phyloP scores from a whole-genome alignment of 305 asterid genomes.

The Euphrasia arctica region DNA sequence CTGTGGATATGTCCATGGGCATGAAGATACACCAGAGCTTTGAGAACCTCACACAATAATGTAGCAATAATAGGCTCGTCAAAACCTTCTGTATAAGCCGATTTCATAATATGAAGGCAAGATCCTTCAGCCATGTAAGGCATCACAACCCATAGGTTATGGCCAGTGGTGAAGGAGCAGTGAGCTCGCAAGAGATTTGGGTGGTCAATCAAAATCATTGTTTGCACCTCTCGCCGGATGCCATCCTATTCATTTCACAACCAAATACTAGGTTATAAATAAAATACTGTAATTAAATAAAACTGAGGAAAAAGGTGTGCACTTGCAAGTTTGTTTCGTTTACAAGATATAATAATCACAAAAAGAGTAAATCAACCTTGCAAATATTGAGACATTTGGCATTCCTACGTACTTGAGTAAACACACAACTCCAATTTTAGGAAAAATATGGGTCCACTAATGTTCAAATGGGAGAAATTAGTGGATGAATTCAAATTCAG shows the following conservation, averaged over 20 bases:
- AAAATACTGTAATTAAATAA: not conserved
- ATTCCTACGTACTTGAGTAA: slow-evolving; percentile 10
- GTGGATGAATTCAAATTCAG: slow-evolving; percentile 14
- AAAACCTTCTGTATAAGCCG: slow-evolving; percentile 88
- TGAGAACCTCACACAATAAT: slow-evolving; percentile 80
- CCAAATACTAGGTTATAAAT: slow-evolving; percentile 16
- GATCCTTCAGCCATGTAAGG: slow-evolving; percentile 98
- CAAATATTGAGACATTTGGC: slow-evolving; percentile 23
- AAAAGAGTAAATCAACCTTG: slow-evolving; percentile 17
- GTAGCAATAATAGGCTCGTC: slow-evolving; percentile 98
- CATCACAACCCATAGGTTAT: slow-evolving; percentile 96
- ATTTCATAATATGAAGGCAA: slow-evolving; percentile 94
- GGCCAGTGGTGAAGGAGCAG: slow-evolving; percentile 90
- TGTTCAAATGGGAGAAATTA: slow-evolving; percentile 4
- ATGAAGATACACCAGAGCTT: slow-evolving; percentile 98
- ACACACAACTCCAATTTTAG: not conserved
- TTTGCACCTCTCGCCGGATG: slow-evolving; percentile 91
- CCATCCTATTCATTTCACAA: slow-evolving; percentile 69
- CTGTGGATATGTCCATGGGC: slow-evolving; percentile 96
- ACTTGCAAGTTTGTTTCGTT: not conserved
- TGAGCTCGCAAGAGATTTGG: slow-evolving; percentile 90
- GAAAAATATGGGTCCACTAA: slow-evolving; percentile 6
- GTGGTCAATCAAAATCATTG: slow-evolving; percentile 86
- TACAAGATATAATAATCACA: slow-evolving; percentile 17
- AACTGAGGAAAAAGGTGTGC: not conserved